Evolutionary conservation across 768 basidiomycete genomes (phyloP).

Genomic region (Solioccasus polychromus): DNA sequence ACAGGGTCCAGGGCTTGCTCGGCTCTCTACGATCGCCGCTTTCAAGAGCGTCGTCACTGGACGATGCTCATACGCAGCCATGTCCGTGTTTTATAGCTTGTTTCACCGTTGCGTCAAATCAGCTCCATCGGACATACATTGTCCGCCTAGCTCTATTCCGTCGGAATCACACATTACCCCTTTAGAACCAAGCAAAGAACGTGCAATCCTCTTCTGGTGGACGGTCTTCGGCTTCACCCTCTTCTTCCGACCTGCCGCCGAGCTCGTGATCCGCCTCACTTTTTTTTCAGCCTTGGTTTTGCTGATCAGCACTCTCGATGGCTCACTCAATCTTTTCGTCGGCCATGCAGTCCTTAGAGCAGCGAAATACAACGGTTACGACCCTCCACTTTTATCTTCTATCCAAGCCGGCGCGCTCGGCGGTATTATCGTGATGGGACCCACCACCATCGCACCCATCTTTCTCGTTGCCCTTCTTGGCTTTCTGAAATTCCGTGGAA

Average conservation of each 20-base stretch:
- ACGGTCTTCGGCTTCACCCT: slow-evolving; percentile 9
- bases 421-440: slow-evolving; percentile 10
- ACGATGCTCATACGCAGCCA: slow-evolving; percentile 1
- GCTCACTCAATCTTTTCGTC: slow-evolving; percentile 8
- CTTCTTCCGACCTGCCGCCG: slow-evolving; percentile 8
- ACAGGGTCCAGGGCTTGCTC: too few relatives aligned
- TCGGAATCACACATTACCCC: neutral
- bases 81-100: slow-evolving; percentile 12
- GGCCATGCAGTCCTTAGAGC: slow-evolving; percentile 14
- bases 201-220: slow-evolving; percentile 10
- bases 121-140: neutral
- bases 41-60: too few relatives aligned
- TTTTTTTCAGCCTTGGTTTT: slow-evolving; percentile 3
- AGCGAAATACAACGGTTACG: slow-evolving; percentile 10
- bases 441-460: slow-evolving; percentile 3
- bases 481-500: neutral
- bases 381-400: slow-evolving; percentile 3
- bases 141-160: neutral
- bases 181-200: slow-evolving; percentile 3
- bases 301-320: slow-evolving; percentile 6
- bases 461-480: slow-evolving; percentile 6
- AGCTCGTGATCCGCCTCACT: slow-evolving; percentile 8
- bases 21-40: too few relatives aligned
- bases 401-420: slow-evolving; percentile 13
- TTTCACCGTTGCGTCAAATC: slow-evolving; percentile 4